A percentile compares a stretch with the other conserved stretches of the same genome.
Conservation (phyloP, 129 eudicot species). For the Pulicaria dysenterica region DNA sequence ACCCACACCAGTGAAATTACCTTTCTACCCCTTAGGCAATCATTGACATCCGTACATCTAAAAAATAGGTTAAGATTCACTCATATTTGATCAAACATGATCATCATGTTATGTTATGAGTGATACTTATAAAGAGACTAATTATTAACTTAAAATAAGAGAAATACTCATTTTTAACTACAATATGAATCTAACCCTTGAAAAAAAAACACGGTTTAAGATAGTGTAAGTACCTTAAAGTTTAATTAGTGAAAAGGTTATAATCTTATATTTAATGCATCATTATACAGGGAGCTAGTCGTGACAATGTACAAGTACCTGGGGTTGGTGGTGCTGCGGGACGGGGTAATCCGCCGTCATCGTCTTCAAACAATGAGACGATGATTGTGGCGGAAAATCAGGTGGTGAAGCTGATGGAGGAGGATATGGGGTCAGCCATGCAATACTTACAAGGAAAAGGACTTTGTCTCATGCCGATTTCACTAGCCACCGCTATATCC, state of each 20-base stretch:
- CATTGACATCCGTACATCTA: not conserved
- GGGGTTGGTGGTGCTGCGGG: constrained; percentile 28
- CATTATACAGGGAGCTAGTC: constrained; percentile 38
- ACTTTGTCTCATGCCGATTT: constrained; percentile 94
- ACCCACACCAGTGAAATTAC: constrained; percentile 6
- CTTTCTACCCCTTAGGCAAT: constrained; percentile 16
- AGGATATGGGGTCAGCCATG: constrained; percentile 98
- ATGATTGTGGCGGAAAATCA: constrained; percentile 79
- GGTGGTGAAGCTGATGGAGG: constrained; percentile 87
- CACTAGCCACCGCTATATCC: constrained; percentile 92
- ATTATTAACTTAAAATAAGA: too few species aligned
- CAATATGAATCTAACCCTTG: too few species aligned
- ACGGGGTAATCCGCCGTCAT: constrained; percentile 41
- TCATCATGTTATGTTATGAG: too few species aligned
- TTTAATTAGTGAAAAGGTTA: too few species aligned
- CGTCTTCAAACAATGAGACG: constrained; percentile 56
- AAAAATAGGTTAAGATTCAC: too few species aligned
- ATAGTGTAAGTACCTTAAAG: too few species aligned
- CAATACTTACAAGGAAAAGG: constrained; percentile 93
- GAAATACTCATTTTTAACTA: too few species aligned
- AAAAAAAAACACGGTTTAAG: too few species aligned
- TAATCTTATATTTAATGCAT: too few species aligned
- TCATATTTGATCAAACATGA: too few species aligned
- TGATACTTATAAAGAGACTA: too few species aligned
- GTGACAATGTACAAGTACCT: constrained; percentile 32